These are phyloP conservation scores for Globisporangium rhizosaccharum DNA, from an alignment of 352 stramenopile species.

Conservation along the genomic window DNA sequence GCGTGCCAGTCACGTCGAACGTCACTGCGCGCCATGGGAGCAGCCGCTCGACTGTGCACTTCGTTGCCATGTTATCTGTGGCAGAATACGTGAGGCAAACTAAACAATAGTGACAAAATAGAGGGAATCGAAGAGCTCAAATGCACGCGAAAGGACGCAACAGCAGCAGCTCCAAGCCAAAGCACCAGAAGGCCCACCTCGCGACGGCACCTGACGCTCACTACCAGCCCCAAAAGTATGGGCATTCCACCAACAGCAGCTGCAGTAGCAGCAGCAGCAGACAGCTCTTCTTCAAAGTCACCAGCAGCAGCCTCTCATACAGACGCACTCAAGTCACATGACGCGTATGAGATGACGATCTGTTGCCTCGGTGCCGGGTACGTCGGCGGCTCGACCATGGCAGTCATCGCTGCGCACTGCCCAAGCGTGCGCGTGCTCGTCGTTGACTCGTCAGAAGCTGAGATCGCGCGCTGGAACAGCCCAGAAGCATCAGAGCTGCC, in stretches of 20 bases:
- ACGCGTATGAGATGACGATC: conserved; percentile 61
- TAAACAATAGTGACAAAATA: too few relatives aligned
- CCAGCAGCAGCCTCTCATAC: neutral
- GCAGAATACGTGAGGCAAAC: too few relatives aligned
- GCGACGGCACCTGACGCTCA: too few relatives aligned
- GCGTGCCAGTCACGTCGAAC: conserved; percentile 71
- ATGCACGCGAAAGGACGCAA: too few relatives aligned
- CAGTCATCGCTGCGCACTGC: conserved; percentile 97
- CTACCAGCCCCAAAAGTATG: too few relatives aligned
- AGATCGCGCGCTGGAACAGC: conserved; percentile 99
- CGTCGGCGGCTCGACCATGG: conserved; percentile 99
- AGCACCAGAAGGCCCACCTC: too few relatives aligned
- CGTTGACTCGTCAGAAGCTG: conserved; percentile 92
- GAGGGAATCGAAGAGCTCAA: too few relatives aligned
- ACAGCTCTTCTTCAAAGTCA: neutral
- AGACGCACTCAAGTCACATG: conserved; percentile 9
- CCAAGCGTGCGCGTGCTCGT: conserved; percentile 97
- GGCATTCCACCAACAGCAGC: too few relatives aligned
- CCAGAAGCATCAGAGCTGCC: conserved; percentile 81
- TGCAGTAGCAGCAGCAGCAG: too few relatives aligned
- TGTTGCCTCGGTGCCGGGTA: conserved; percentile 98
- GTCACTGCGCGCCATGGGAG: conserved; percentile 26
- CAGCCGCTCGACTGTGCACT: too few relatives aligned
- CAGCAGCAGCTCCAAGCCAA: too few relatives aligned
- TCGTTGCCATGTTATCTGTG: too few relatives aligned